phyloP scores from a whole-genome alignment of 345 rosid species.

The Camelina neglecta region DNA sequence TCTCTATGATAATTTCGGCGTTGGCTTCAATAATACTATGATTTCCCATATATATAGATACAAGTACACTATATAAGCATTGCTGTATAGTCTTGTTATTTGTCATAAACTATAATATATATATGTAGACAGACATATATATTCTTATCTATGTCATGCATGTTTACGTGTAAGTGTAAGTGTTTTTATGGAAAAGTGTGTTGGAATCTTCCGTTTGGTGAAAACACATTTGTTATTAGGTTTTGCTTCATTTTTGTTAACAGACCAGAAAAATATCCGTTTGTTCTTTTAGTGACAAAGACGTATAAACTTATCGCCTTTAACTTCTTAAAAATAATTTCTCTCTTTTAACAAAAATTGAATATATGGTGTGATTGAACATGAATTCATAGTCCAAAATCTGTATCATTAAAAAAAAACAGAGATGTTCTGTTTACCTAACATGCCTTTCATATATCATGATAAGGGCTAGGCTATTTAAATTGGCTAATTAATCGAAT shows the following conservation, averaged over 20 bases:
- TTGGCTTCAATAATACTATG: conserved; percentile 29
- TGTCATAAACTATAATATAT: conserved; percentile 33
- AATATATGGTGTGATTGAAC: conserved; percentile 8
- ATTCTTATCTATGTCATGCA: conserved; percentile 36
- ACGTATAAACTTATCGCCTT: conserved; percentile 36
- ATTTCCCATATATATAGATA: not conserved
- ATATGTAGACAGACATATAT: conserved; percentile 11
- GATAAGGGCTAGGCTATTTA: conserved; percentile 23
- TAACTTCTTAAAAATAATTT: not conserved
- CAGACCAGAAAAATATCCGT: conserved; percentile 42
- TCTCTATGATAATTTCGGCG: conserved; percentile 20
- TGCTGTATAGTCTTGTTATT: conserved; percentile 26
- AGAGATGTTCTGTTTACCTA: conserved; percentile 8
- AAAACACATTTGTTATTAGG: conserved; percentile 41
- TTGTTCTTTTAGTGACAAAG: conserved; percentile 43
- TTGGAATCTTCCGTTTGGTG: conserved; percentile 52
- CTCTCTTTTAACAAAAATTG: not conserved
- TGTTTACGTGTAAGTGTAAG: conserved; percentile 39
- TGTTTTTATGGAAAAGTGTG: conserved; percentile 43
- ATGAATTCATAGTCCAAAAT: conserved; percentile 21
- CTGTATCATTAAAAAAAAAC: not conserved
- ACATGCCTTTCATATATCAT: conserved; percentile 4
- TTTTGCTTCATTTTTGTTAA: conserved; percentile 47
- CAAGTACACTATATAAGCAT: not conserved
- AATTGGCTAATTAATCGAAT: not conserved